Evolutionary conservation across 208 protist species (phyloP).

Genomic region (Blastocrithidia nonstop): DNA sequence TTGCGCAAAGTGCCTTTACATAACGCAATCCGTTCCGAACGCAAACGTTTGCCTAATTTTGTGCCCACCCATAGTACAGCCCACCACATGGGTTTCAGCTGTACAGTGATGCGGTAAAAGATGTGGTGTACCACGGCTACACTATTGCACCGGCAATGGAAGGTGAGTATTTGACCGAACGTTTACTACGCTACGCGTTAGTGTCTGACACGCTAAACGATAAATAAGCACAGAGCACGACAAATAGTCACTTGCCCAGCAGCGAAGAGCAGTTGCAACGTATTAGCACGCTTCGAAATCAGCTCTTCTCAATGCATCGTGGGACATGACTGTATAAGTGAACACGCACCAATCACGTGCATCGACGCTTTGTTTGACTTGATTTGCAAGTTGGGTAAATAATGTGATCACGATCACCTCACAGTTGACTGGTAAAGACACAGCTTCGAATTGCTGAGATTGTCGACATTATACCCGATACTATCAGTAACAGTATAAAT

Average conservation of each 20-base stretch:
- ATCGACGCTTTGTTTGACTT: constrained; percentile 64
- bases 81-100: constrained; percentile 11
- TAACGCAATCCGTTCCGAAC: constrained; percentile 56
- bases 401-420: constrained; percentile 29
- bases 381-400: constrained; percentile 34
- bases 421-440: constrained; percentile 19
- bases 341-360: constrained; percentile 31
- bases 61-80: constrained; percentile 22
- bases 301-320: constrained; percentile 12
- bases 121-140: constrained; percentile 4
- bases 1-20: constrained; percentile 48
- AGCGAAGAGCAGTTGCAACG: constrained; percentile 7
- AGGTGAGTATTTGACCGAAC: no score
- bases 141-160: neutral
- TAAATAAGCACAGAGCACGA: no score
- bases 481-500: constrained; percentile 23
- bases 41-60: constrained; percentile 58
- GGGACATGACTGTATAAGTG: constrained; percentile 78
- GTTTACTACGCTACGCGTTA: constrained; percentile 21
- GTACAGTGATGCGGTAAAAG: constrained; percentile 11
- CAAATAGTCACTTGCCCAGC: no score
- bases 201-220: no score
- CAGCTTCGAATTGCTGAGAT: constrained; percentile 31
- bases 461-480: constrained; percentile 31
- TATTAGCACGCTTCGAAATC: constrained; percentile 9